Base-by-base conservation (phyloP, 768 basidiomycete species). In the Kwoniella sp. region DNA sequence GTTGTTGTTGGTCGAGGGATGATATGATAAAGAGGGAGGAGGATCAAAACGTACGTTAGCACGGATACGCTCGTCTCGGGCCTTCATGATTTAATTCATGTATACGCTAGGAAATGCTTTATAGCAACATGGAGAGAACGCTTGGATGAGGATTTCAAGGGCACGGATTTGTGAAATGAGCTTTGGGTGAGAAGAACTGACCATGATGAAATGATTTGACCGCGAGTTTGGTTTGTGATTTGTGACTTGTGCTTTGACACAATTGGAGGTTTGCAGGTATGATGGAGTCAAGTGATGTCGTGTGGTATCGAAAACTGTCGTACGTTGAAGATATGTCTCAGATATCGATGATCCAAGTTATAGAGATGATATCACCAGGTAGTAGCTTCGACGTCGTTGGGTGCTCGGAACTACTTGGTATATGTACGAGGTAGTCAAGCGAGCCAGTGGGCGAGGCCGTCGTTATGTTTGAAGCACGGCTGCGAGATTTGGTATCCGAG, bases 1-100 rank as follows among this genome's bases (percentile, higher is more conserved):
- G n/a, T n/a, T 44, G 40, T 25, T 53, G 40, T 25, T 46, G 47
- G 50, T 48, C 17, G 50, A 22, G 7, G 55, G 61, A 37, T 60
- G 49, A 22, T 46, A 27, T 29, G 52, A 40, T 12, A 5, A 9
- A 29, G 24, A n/a, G n/a, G 46, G 27, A 13, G 61, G 55, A 10
- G 55, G 47, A 29, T 22, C 30, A 25, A 64, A 64, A 58, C 62
- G 62, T 53, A 64, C 62, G 62, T 64, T 64, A 64, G 62, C 48
- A 10, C 40, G 8, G 40, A 19, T 44, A 9, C 40, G 40, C 7
- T 9, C 17, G 40, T 9, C 9, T 44, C 33, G n/a, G n/a, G 13
- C 12, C 12, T 7, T 55, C 21, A 37, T 40, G n/a, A 24, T 40
- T 46, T 19, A 27, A 27, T 27, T 4, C 19, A 29, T 25, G 56